Conservation (phyloP, 345 rosid genomes). For the Moringa oleifera region DNA sequence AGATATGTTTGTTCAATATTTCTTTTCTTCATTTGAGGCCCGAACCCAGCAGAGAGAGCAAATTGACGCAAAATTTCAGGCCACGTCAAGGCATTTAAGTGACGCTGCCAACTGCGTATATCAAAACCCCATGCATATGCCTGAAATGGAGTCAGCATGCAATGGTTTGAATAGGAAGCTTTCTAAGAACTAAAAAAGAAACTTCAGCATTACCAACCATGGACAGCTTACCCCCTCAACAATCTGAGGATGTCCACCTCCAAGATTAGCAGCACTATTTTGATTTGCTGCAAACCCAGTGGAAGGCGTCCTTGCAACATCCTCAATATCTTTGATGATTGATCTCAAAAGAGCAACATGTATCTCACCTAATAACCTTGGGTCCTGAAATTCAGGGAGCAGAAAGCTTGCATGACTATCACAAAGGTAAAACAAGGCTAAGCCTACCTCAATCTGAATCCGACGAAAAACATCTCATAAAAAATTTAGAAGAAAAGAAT, state of each 20-base stretch:
- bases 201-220: conserved; percentile 5
- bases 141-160: conserved; percentile 24
- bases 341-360: conserved; percentile 65
- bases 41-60: conserved; percentile 76
- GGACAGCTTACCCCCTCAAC: conserved; percentile 73
- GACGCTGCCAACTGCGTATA: conserved; percentile 66
- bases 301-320: conserved; percentile 57
- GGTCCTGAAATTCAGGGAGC: conserved; percentile 44
- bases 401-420: conserved; percentile 16
- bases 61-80: conserved; percentile 88
- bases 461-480: conserved; percentile 5
- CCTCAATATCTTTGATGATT: conserved; percentile 82
- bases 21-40: conserved; percentile 64
- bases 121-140: conserved; percentile 96
- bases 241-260: conserved; percentile 82
- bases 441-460: neutral
- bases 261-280: conserved; percentile 59
- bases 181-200: conserved; percentile 2
- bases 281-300: conserved; percentile 58
- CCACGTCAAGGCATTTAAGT: conserved; percentile 80
- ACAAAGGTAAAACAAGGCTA: neutral
- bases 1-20: conserved; percentile 37
- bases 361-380: conserved; percentile 76
- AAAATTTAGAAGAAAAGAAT: neutral
- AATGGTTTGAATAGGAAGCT: conserved; percentile 3